Base-by-base conservation (phyloP, 768 basidiomycete genomes). In the Clitopilus hobsonii region DNA sequence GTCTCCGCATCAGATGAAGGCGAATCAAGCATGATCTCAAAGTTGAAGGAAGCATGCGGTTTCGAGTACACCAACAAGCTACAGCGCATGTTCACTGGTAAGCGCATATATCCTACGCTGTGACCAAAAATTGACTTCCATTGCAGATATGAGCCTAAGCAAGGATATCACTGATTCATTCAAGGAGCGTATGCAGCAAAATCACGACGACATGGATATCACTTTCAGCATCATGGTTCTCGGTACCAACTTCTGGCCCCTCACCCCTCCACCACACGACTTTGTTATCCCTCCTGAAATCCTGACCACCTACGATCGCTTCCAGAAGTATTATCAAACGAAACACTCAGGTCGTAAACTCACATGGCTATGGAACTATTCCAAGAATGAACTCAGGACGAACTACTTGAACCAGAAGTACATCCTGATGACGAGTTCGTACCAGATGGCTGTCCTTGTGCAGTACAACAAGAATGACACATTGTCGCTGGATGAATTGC, bases 11-110 rank as follows among this genome's bases (percentile, higher is more conserved):
- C 96, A 2, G 97, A 98, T 63, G 97, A 99, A 72, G 88, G 88
- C 27, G 97, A 99, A 67, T 90, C 93, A 24, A 95, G 91, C 71
- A 99, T 99, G 97, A 98, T 99, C 61, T 91, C 94, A 51, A 98
- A 98, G 72, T 74, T 99, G 61, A 99, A 98, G 79, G 97, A 97
- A 65, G 91, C 92, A 22, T 98, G 94, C 61, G 97, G 97, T 62
- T 97, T 96, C 78, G 97, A 98, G 66, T 99, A 98, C 71, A 98
- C 97, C 51, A 93, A 91, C 79, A 98, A 98, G 70, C 79, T 99
- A 48, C 92, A 95, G 67, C 88, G 94, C 67, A 98, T 98, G 97
- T 98, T 99, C 75, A 96, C 94, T 50, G 94, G 94, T 94, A 60
- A 18, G 30, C n/a, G 78, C 53, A 6, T 22, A 26, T 49, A 16